Evolutionary conservation across 106 monocot genomes (phyloP).

Genomic region (Narthecium ossifragum): DNA sequence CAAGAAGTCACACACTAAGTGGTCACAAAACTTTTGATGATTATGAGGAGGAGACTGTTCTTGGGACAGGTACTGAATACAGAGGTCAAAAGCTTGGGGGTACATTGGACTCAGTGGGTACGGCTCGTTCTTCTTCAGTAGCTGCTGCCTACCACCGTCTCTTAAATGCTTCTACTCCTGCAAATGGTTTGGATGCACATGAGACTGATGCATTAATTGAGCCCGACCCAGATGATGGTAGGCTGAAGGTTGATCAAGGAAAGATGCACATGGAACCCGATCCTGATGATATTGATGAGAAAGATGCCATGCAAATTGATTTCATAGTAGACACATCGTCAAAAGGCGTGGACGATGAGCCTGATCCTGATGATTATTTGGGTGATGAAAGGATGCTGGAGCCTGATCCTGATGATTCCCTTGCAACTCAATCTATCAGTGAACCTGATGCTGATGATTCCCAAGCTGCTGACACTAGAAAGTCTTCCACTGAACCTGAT

Average conservation of each 20-base stretch:
- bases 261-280: slow-evolving; percentile 19
- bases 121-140: slow-evolving; percentile 55
- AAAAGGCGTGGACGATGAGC: slow-evolving; percentile 6
- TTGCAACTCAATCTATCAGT: not conserved
- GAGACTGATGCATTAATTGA: slow-evolving; percentile 11
- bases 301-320: slow-evolving; percentile 18
- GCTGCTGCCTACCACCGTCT: slow-evolving; percentile 66
- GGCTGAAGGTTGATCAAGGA: slow-evolving; percentile 5
- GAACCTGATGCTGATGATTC: slow-evolving; percentile 49
- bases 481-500: slow-evolving; percentile 3
- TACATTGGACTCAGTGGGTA: slow-evolving; percentile 15
- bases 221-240: slow-evolving; percentile 34
- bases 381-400: slow-evolving; percentile 11
- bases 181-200: slow-evolving; percentile 1
- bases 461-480: not conserved
- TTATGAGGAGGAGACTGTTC: slow-evolving; percentile 34
- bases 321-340: not conserved
- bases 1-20: slow-evolving; percentile 56
- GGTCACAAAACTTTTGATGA: slow-evolving; percentile 36
- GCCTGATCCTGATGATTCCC: slow-evolving; percentile 31
- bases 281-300: slow-evolving; percentile 16
- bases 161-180: slow-evolving; percentile 21
- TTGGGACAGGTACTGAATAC: slow-evolving; percentile 1
- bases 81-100: slow-evolving; percentile 70
- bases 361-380: slow-evolving; percentile 23